Base-by-base conservation (phyloP, 148 eudicot species). In the Silene latifolia region DNA sequence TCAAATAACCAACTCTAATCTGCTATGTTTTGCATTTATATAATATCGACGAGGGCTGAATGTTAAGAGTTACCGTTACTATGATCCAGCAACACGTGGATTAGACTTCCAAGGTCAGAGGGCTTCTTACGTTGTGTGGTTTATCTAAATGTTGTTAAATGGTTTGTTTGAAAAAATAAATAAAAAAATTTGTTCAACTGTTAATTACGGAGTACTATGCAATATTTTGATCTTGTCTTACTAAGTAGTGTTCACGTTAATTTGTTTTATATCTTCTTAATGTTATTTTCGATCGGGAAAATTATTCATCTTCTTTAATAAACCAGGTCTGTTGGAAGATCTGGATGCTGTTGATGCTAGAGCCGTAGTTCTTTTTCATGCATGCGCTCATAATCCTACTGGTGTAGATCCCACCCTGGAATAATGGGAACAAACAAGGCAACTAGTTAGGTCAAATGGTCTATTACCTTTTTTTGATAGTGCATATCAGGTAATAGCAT, bases 271-370 rank as follows among this genome's bases (percentile, higher is more conserved):
- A 60, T 67, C 46, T 48, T 69, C 0, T 76, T 62, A 5, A 48
- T 27, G 59, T 20, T 66, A 17, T 4, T 27, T 20, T 12, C 20
- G 8, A 15, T 63, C 18, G 13, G 3, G 24, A 27, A 1, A 48
- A 18, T 0, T 46, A 7, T 20, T 32, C 20, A 58, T 44, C 42
- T 71, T 29, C 5, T 63, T 32, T 24, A 25, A 57, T 39, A 46
- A 80, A 66, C 74, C 81, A 95, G 98, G 98, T 76, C 88, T 95
- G 75, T 62, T 90, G 67, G 96, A 92, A 74, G 98, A 95, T 85
- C 89, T 95, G 76, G 85, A 91, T 75, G 89, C 97, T 77, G 98
- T 97, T 88, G 90, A 95, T 51, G 79, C 85, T 0, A 97, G 97
- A 82, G 93, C 97, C 58, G 86, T 95, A 79, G 97, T 95, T 80